Evolutionary conservation across 352 stramenopile genomes (phyloP), one percentile per base, ranked within the genome.

Genomic region (Phytophthora idaei): DNA sequence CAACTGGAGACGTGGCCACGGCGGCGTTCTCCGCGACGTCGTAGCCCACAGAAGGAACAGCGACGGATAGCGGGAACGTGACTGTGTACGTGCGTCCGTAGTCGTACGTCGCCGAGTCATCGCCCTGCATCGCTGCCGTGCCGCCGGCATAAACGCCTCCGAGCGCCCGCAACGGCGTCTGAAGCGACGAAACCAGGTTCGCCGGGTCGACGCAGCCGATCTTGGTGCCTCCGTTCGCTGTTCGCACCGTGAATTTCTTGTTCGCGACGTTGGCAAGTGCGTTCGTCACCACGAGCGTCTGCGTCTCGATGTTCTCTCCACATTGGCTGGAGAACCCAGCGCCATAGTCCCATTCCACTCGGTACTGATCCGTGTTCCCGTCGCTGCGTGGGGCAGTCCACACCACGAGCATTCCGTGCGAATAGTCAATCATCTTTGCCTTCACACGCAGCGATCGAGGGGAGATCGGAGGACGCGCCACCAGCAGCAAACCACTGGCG

Each of bases 281-380:
- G 29, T 72, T 63, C 14, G 25, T 73, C 3, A 90, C 65, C 27
- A 69, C 67, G 3, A 94, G n/a, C 21, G 53, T 85, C 61, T 94
- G 85, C 8, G 88, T 87, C 63, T 95, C 85, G 52, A 74, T 71
- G 15, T 69, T 73, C 67, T 95, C 87, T 6, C 87, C 87, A 46
- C 87, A 95, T 31, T 74, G 48, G 46, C 83, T 93, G 10, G 84
- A 87, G 69, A 98, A 98, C 14, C 84, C 88, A n/a, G 87, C 63
- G 12, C 73, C 90, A 21, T 83, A 78, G 76, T 99, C 97, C 96
- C 96, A 99, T 76, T 99, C 96, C n/a, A 98, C 85, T 17, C 92
- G 74, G 73, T 98, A 99, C 41, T 85, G 85, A 4, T 57, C 46
- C 5, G 76, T 88, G 34, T 97, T 75, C 0, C 69, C 51, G 21